Evolutionary conservation across 2,329 filamentous ascomycete species (phyloP), one percentile per base, ranked within the genome.

Genomic region (Dactylonectria macrodidyma): DNA sequence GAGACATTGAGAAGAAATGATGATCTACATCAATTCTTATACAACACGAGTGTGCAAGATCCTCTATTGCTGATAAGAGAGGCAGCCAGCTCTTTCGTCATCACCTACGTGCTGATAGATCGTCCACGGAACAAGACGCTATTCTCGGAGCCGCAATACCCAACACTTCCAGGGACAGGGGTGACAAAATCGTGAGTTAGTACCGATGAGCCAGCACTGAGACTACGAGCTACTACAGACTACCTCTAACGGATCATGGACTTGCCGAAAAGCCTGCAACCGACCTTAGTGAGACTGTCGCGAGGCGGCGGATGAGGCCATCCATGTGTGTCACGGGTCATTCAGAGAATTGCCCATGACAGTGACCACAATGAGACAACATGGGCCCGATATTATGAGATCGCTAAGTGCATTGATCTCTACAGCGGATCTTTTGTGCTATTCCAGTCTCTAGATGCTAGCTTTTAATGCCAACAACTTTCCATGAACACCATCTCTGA

Each of bases 111-210:
- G 22, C 5, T 38, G 51, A 54, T 54, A 54, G 51, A 54, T 54
- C 51, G 51, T 22, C 30, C 16, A 19, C 30, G 22, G 36, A 36
- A 34, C 38, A 5, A 14, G 34, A 38, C 51, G 33, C 51, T 36
- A 54, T n/a, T 19, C 34, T 30, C 51, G 51, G 51, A 54, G 51
- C 51, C 51, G 51, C 51, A 54, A 36, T 33, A 16, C 19, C 51
- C 33, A 33, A 19, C 11, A 19, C 24, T 36, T 36, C 5, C 30
- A 19, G 51, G 16, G 33, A 19, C 51, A 54, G 30, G 51, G 51
- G 51, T 16, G 6, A 30, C 12, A 7, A n/a, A 34, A 24, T 7
- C 36, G 11, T 2, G 51, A 54, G 3, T n/a, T 22, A 19, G 22
- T 30, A 26, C 51, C 34, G 14, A 4, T 33, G 50, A 52, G 50